Conservation (phyloP, 2,329 filamentous ascomycete genomes). For the Myriosclerotinia scirpicola region DNA sequence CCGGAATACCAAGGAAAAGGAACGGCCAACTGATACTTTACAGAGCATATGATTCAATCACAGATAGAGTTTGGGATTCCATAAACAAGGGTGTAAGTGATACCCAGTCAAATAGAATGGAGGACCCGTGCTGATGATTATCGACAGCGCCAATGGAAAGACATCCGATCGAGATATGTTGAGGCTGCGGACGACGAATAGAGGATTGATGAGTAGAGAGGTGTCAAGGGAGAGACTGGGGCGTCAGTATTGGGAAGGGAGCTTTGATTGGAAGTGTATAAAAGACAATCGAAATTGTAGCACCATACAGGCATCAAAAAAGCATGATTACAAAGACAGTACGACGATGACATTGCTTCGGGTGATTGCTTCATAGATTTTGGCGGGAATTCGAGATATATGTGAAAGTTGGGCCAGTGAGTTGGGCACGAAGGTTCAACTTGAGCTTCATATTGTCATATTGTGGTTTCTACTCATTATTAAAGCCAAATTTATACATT, state of each 20-base stretch:
- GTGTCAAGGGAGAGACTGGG: conserved; percentile 1
- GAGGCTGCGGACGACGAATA: conserved; percentile 63
- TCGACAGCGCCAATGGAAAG: conserved; percentile 97
- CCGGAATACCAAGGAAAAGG: conserved; percentile 11
- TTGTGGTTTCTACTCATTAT: background rate
- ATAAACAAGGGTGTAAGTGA: conserved; percentile 85
- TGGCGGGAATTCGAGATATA: too few relatives aligned
- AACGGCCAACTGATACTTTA: conserved; percentile 27
- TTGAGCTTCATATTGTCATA: background rate
- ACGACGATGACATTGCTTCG: background rate
- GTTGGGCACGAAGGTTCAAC: background rate
- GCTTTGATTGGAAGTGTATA: conserved; percentile 35
- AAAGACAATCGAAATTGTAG: conserved; percentile 32
- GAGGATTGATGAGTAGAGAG: conserved; percentile 19
- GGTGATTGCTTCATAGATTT: background rate
- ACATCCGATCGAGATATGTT: conserved; percentile 90
- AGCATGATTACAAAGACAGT: conserved; percentile 11
- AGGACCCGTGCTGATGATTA: conserved; percentile 38
- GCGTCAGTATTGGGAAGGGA: conserved; percentile 19
- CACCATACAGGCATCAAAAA: conserved; percentile 27
- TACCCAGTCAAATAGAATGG: background rate
- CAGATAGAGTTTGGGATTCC: conserved; percentile 86
- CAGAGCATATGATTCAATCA: conserved; percentile 78
- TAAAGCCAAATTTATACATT: background rate
- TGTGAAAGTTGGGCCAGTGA: background rate